These are phyloP conservation scores for Aspergillus hortae DNA, from an alignment of 2,329 filamentous ascomycete genomes.

Conservation along the genomic window DNA sequence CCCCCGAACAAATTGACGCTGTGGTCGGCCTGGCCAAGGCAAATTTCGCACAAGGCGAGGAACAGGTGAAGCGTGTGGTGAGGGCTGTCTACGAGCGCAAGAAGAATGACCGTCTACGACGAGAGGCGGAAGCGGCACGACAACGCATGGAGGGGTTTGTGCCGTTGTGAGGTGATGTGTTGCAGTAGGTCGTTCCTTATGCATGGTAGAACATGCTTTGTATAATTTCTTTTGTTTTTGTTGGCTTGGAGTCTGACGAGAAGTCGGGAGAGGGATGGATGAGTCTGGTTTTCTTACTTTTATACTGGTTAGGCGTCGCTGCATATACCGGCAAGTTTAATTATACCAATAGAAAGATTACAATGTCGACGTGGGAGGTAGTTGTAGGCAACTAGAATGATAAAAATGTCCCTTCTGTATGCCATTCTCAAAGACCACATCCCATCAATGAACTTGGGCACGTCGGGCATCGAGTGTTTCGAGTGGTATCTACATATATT, in stretches of 20 bases:
- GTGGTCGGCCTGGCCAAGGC: slow-evolving; percentile 78
- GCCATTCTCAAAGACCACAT: too few relatives aligned
- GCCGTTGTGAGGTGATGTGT: slow-evolving; percentile 19
- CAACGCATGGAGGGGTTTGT: slow-evolving; percentile 30
- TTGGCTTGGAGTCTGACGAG: neutral
- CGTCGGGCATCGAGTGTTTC: too few relatives aligned
- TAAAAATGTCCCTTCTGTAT: too few relatives aligned
- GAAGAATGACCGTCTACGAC: slow-evolving; percentile 52
- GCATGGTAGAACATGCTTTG: neutral
- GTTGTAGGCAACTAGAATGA: too few relatives aligned
- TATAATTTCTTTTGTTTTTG: neutral
- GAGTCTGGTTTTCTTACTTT: too few relatives aligned
- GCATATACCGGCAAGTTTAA: too few relatives aligned
- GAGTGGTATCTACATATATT: too few relatives aligned
- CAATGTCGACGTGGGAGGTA: too few relatives aligned
- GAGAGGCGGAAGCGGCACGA: slow-evolving; percentile 25
- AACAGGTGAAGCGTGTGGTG: slow-evolving; percentile 73
- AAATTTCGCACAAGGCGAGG: slow-evolving; percentile 80
- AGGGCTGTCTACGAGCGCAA: slow-evolving; percentile 91
- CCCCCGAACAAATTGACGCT: slow-evolving; percentile 79
- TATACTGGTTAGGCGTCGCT: too few relatives aligned
- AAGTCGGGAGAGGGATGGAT: too few relatives aligned
- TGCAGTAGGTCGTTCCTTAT: neutral
- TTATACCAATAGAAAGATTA: too few relatives aligned
- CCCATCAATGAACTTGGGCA: too few relatives aligned